phyloP scores from a whole-genome alignment of 2,329 filamentous ascomycete species.

The Epichloe gansuensis region DNA sequence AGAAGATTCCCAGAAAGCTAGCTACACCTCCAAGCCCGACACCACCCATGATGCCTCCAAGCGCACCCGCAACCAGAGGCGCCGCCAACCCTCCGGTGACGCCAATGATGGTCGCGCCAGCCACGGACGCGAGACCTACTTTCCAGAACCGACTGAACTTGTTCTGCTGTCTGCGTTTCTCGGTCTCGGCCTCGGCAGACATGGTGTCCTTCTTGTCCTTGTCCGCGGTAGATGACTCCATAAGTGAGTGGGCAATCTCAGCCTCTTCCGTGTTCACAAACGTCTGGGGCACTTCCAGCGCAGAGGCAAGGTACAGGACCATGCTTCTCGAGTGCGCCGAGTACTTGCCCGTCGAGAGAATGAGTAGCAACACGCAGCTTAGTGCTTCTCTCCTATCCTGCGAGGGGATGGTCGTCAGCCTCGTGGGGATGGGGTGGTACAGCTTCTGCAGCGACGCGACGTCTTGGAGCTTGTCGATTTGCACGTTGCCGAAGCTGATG shows the following conservation, averaged over 20 bases:
- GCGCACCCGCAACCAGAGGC: conserved; percentile 72
- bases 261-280: conserved; percentile 58
- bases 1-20: conserved; percentile 74
- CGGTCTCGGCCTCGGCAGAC: conserved; percentile 64
- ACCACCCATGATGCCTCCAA: conserved; percentile 75
- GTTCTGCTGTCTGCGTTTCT: conserved; percentile 60
- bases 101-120: conserved; percentile 81
- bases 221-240: conserved; percentile 47
- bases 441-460: conserved; percentile 34
- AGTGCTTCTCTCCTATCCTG: conserved; percentile 51
- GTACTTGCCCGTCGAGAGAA: conserved; percentile 64
- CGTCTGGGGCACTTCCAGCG: conserved; percentile 48
- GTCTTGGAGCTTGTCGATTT: conserved; percentile 23
- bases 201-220: conserved; percentile 35
- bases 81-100: conserved; percentile 86
- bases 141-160: conserved; percentile 70
- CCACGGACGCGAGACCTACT: conserved; percentile 77
- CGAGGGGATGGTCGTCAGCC: conserved; percentile 43
- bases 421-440: conserved; percentile 41
- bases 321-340: conserved; percentile 60
- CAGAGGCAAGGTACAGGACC: conserved; percentile 54
- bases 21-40: conserved; percentile 77
- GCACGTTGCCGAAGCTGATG: conserved; percentile 27
- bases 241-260: conserved; percentile 62
- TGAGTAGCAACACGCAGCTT: conserved; percentile 56